Percentiles rank a stretch among this genome's conserved stretches.
Conservation (phyloP, 192 early-diverging fungal genomes). For the Dimargaris verticillata region DNA sequence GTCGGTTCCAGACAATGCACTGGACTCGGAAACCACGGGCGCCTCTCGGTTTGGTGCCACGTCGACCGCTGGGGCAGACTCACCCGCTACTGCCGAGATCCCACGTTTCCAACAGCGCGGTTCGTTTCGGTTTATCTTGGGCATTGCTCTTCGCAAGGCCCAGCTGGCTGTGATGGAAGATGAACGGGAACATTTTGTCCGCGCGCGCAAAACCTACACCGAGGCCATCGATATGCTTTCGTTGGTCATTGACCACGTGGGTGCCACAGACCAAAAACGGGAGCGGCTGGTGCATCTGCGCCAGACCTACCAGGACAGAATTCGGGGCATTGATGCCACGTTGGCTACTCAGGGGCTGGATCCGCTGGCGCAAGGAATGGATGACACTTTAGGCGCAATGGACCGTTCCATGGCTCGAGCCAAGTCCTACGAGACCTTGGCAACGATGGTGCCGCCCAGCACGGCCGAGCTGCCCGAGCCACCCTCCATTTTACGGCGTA, state of each 20-base stretch:
- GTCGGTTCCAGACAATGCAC: too few relatives aligned
- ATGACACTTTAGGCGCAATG: background rate
- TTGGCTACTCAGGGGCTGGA: background rate
- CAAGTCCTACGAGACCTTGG: conserved; percentile 3
- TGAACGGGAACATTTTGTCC: conserved; percentile 27
- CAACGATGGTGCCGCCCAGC: background rate
- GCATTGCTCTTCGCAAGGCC: conserved; percentile 30
- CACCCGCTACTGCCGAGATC: too few relatives aligned
- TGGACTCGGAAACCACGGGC: too few relatives aligned
- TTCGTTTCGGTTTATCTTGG: conserved; percentile 31
- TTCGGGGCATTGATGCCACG: conserved; percentile 3
- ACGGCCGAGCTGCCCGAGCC: too few relatives aligned
- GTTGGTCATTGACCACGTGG: conserved; percentile 27
- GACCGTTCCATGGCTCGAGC: background rate
- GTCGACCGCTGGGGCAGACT: too few relatives aligned
- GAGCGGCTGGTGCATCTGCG: conserved; percentile 31
- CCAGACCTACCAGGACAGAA: conserved; percentile 15
- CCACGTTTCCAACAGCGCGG: conserved; percentile 6
- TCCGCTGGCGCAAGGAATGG: background rate
- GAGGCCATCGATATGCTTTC: conserved; percentile 37
- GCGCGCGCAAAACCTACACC: conserved; percentile 28
- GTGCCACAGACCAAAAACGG: conserved; percentile 25
- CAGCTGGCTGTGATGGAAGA: conserved; percentile 31
- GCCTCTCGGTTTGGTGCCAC: too few relatives aligned
- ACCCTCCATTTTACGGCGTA: too few relatives aligned